Evolutionary conservation across 148 eudicot species (phyloP).

Genomic region (Mesembryanthemum crystallinum): DNA sequence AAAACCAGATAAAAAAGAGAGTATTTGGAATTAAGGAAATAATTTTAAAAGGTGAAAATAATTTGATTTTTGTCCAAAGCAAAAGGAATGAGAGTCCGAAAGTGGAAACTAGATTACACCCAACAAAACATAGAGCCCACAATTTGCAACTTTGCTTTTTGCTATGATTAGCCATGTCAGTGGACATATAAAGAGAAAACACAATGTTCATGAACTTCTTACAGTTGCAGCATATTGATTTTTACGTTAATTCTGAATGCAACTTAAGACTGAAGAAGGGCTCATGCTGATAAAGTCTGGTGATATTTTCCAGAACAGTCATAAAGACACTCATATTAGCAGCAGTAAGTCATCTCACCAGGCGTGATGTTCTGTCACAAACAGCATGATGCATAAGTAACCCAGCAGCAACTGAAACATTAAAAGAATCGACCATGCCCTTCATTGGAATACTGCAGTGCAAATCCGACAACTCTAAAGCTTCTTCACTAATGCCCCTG

Average conservation of each 20-base stretch:
- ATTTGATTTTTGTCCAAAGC: too few relatives aligned
- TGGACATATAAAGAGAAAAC: too few relatives aligned
- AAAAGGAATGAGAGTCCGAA: too few relatives aligned
- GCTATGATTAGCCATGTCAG: background rate
- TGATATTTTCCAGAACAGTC: background rate
- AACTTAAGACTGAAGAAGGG: too few relatives aligned
- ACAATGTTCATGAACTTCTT: background rate
- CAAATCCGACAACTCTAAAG: constrained; percentile 68
- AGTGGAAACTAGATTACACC: too few relatives aligned
- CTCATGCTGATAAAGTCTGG: too few relatives aligned
- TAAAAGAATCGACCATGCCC: constrained; percentile 98
- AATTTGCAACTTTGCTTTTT: too few relatives aligned
- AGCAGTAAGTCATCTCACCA: constrained; percentile 43
- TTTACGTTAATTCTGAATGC: background rate
- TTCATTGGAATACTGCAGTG: constrained; percentile 93
- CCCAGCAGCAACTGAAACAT: constrained; percentile 97
- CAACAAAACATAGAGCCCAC: too few relatives aligned
- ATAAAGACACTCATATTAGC: background rate
- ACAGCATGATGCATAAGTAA: constrained; percentile 96
- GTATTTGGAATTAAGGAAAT: background rate
- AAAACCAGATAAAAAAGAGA: background rate
- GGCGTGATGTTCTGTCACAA: constrained; percentile 72
- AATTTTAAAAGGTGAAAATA: too few relatives aligned
- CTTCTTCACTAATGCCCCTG: constrained; percentile 90
- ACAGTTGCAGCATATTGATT: background rate